Percentiles rank a stretch among this genome's conserved stretches.
These are phyloP conservation scores for Arabidopsis lyrata DNA, from an alignment of 441 rosid species.

Conservation along the genomic window DNA sequence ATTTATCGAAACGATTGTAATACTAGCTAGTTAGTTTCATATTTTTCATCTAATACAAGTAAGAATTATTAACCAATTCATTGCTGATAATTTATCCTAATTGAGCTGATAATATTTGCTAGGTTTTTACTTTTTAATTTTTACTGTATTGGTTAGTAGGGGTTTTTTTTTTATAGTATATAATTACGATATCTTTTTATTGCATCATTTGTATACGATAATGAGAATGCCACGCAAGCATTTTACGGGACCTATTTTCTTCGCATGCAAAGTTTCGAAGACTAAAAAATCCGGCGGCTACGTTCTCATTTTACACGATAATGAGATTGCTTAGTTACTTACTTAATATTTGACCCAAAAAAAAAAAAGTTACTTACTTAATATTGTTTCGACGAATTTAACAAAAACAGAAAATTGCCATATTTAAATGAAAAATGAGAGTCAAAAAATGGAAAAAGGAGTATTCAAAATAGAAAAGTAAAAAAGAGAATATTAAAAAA, in stretches of 20 bases:
- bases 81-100: background rate
- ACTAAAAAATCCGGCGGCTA: constrained; percentile 35
- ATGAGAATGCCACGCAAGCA: constrained; percentile 3
- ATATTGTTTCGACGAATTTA: constrained; percentile 5
- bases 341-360: too few species aligned
- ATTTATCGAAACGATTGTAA: background rate
- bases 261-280: constrained; percentile 26
- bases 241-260: constrained; percentile 3
- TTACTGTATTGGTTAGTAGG: too few species aligned
- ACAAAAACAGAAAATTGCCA: background rate
- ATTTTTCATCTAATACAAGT: background rate
- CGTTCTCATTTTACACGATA: background rate
- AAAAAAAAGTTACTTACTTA: too few species aligned
- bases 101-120: background rate
- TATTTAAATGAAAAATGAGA: constrained; percentile 17
- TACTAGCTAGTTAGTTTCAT: background rate
- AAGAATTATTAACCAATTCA: background rate
- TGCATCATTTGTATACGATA: background rate
- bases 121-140: too few species aligned
- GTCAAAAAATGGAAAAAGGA: constrained; percentile 23
- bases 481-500: constrained; percentile 5
- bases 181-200: too few species aligned
- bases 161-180: too few species aligned
- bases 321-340: constrained; percentile 16
- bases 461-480: constrained; percentile 30